A percentile compares a stretch with the other conserved stretches of the same genome.
phyloP scores from a whole-genome alignment of 2,329 filamentous ascomycete genomes.

The Neonectria hederae region DNA sequence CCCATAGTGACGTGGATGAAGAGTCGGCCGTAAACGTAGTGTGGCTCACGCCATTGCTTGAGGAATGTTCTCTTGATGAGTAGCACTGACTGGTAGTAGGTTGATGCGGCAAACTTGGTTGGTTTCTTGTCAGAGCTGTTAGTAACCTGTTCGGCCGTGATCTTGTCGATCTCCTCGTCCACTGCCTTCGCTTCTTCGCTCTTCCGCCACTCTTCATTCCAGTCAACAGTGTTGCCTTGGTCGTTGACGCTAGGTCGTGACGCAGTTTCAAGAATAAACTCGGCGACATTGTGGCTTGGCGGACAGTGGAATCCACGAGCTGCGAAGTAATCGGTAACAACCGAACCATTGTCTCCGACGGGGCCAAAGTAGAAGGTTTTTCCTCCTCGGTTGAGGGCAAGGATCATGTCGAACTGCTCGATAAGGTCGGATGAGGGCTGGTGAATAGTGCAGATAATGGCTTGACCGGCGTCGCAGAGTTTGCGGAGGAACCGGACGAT shows the following conservation, averaged over 20 bases:
- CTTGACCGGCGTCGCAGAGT: slow-evolving; percentile 63
- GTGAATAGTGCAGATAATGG: slow-evolving; percentile 67
- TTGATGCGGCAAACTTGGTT: slow-evolving; percentile 73
- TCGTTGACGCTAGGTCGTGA: slow-evolving; percentile 45
- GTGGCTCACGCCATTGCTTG: slow-evolving; percentile 79
- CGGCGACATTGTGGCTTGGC: slow-evolving; percentile 59
- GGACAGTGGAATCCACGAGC: slow-evolving; percentile 72
- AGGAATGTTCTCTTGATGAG: slow-evolving; percentile 75
- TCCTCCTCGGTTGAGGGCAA: slow-evolving; percentile 60
- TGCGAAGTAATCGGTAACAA: slow-evolving; percentile 60
- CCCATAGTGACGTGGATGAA: slow-evolving; percentile 76
- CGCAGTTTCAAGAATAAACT: slow-evolving; percentile 58
- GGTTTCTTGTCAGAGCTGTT: neutral
- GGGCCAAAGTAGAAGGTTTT: slow-evolving; percentile 62
- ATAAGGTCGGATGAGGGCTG: slow-evolving; percentile 63
- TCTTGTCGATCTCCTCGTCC: slow-evolving; percentile 67
- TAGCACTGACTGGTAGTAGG: slow-evolving; percentile 68
- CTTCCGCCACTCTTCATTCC: slow-evolving; percentile 78
- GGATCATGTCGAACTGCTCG: slow-evolving; percentile 61
- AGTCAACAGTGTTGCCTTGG: slow-evolving; percentile 63
- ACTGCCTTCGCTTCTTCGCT: slow-evolving; percentile 68
- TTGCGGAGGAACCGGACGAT: slow-evolving; percentile 67
- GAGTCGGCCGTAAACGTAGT: slow-evolving; percentile 79
- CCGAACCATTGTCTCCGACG: slow-evolving; percentile 57
- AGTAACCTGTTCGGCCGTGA: neutral